Evolutionary conservation across 768 basidiomycete species (phyloP), one percentile per base, ranked within the genome.

Genomic region (Russula sp.): DNA sequence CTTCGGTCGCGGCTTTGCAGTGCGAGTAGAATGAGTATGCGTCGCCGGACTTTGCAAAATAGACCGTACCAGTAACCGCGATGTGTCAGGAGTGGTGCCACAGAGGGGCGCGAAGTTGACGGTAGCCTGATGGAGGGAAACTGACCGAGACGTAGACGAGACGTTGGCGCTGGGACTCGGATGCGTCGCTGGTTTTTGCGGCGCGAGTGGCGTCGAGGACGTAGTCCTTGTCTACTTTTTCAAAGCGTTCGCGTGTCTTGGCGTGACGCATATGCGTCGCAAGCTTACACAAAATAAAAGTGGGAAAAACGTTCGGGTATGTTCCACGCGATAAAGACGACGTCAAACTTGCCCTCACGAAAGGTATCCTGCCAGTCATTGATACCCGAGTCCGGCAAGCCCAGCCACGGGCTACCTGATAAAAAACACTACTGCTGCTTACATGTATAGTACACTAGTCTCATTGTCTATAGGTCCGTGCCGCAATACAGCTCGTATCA

Each of bases 1-100:
- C 86, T 47, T 91, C 90, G 0, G 89, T 91, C 20, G 84, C 73
- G n/a, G 87, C 90, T 73, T 91, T 91, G 67, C 82, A 84, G 84
- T 69, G 81, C 1, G 75, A 39, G 62, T 88, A 89, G 16, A 87
- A 73, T 66, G 86, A 79, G 0, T 59, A 65, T 3, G 86, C 83
- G 0, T 82, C 80, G 0, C 18, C 42, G 11, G 47, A 48, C 31
- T 45, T 45, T 45, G n/a, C 6, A 8, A 45, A 10, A 16, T 44
- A 6, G n/a, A 20, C n/a, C n/a, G n/a, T 45, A 8, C n/a, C n/a
- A 45, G n/a, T 20, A 79, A 78, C 83, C 85, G 60, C 10, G 11
- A 47, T 44, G 35, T 47, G 34, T 47, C 14, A 42, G 52, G 32
- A 39, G 20, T 35, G n/a, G 54, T 37, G 27, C 37, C 42, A 18